These are phyloP conservation scores for Ensete ventricosum DNA, from an alignment of 176 grass and related monocot species.

Conservation along the genomic window DNA sequence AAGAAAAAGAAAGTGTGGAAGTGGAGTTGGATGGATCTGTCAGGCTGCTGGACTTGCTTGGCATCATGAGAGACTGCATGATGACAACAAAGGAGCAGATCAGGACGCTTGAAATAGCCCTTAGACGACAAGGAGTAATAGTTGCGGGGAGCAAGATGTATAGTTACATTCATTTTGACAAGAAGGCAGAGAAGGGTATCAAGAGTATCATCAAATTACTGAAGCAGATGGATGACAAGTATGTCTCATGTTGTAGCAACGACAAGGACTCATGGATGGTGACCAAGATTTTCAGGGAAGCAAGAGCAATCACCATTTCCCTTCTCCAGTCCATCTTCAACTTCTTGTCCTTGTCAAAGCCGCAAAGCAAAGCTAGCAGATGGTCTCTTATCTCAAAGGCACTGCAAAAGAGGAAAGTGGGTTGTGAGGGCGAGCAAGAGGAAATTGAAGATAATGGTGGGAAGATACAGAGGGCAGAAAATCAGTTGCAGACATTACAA, in stretches of 20 bases:
- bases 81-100: background rate
- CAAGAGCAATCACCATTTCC: slow-evolving; percentile 3
- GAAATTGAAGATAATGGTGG: background rate
- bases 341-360: background rate
- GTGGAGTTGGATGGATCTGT: slow-evolving; percentile 10
- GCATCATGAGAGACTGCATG: background rate
- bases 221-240: slow-evolving; percentile 4
- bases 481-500: background rate
- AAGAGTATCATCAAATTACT: background rate
- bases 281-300: background rate
- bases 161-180: background rate
- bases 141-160: background rate
- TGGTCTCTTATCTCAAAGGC: slow-evolving; percentile 12
- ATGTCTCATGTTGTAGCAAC: background rate
- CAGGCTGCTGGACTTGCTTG: background rate
- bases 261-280: background rate
- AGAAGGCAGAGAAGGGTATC: background rate
- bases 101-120: background rate
- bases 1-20: background rate
- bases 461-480: too few species aligned
- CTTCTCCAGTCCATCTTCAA: slow-evolving; percentile 9
- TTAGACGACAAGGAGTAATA: slow-evolving; percentile 5
- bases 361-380: background rate
- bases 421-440: background rate
- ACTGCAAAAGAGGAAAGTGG: slow-evolving; percentile 8